Base-by-base conservation (phyloP, 805 yeast species). In the Yarrowia sp. region DNA sequence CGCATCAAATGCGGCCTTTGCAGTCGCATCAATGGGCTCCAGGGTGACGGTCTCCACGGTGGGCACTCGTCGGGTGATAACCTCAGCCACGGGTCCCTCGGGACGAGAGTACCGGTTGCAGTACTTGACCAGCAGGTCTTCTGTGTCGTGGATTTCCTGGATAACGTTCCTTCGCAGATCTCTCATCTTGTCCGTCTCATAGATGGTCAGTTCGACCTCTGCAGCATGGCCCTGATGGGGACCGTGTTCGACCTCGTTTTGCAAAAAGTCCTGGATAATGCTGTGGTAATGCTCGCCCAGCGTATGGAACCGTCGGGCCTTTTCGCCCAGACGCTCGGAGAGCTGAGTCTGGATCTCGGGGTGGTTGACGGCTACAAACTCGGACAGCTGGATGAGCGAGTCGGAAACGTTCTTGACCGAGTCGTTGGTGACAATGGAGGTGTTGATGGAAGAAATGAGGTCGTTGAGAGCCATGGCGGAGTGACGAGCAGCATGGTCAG, bases 391-490 rank as follows among this genome's bases (percentile, higher is more conserved):
- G 19, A 35, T 36, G 19, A 70, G 52, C 21, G 65, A 51, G 32
- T 41, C 26, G n/a, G 67, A 36, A 12, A 70, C 72, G 14, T 46
- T 41, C 30, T 35, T 22, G 7, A 71, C 72, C 10, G 71, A 67
- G 19, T 48, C 64, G 16, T 66, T 68, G 33, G 69, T 65, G 21
- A 68, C 70, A 10, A 71, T 72, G 11, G 71, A 66, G 14, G 72
- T 69, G 62, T 71, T 71, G 51, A 67, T 66, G 38, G 69, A 67
- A 14, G 68, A 66, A 19, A 71, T 71, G 52, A 71, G 68, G 33
- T 70, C 74, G 58, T 71, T 71, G 54, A 71, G 66, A 3, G 70
- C 65, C 71, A 69, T 68, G 61, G 71, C 63, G 16, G 69, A 69
- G 4, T 61, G 67, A n/a, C 66, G 64, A 17, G 71, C 66, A 9